Percentiles rank a stretch among this genome's conserved stretches.
phyloP scores from a whole-genome alignment of 805 yeast species.

The Saturnispora ahearnii region DNA sequence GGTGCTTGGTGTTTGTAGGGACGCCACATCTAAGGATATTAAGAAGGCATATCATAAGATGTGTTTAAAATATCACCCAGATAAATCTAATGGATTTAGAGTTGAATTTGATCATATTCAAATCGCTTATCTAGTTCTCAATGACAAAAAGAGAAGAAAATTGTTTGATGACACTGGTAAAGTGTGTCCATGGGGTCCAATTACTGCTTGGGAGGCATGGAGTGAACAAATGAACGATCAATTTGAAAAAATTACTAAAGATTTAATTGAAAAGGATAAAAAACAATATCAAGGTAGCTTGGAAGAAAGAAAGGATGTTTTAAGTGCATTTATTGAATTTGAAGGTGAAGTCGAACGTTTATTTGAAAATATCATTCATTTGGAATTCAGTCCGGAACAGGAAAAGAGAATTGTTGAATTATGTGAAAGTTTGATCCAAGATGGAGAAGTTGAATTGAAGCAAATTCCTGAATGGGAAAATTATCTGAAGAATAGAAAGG shows the following conservation, averaged over 20 bases:
- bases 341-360: conserved; percentile 59
- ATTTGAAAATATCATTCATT: conserved; percentile 72
- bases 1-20: conserved; percentile 33
- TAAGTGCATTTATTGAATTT: conserved; percentile 41
- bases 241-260: conserved; percentile 43
- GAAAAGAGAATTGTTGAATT: conserved; percentile 52
- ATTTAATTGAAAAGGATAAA: conserved; percentile 62
- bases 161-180: conserved; percentile 67
- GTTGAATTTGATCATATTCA: conserved; percentile 57
- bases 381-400: conserved; percentile 50
- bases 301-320: conserved; percentile 56
- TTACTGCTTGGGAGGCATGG: conserved; percentile 45
- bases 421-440: conserved; percentile 33
- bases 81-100: conserved; percentile 37
- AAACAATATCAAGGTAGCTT: conserved; percentile 49
- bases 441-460: conserved; percentile 19
- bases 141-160: conserved; percentile 46
- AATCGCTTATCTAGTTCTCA: conserved; percentile 61
- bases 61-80: conserved; percentile 65
- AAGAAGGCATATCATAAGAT: conserved; percentile 59
- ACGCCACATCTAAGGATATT: conserved; percentile 43
- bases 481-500: conserved; percentile 41
- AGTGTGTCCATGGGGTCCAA: conserved; percentile 27
- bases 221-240: conserved; percentile 42
- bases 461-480: conserved; percentile 14